Conservation (phyloP, 148 eudicot genomes). For the Fagopyrum esculentum region DNA sequence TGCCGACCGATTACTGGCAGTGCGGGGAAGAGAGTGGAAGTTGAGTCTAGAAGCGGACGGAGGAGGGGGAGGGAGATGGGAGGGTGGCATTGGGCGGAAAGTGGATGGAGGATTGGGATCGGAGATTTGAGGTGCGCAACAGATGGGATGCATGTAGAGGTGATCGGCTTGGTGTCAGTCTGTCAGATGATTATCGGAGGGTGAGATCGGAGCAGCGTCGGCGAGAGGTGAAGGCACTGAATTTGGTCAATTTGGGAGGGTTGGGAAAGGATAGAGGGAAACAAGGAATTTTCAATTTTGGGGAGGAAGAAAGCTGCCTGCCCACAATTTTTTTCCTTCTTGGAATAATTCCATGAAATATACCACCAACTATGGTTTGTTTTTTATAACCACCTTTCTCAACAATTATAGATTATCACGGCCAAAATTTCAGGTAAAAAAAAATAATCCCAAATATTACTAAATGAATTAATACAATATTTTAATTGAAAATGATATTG, state of each 20-base stretch:
- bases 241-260: not conserved
- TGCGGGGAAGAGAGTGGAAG: not conserved
- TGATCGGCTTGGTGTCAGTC: not conserved
- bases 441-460: too few species aligned
- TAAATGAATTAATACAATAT: too few species aligned
- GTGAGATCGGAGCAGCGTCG: not conserved
- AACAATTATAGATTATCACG: too few species aligned
- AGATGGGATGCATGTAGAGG: constrained; percentile 2
- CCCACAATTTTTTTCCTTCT: too few species aligned
- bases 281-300: not conserved
- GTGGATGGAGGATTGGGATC: not conserved
- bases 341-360: too few species aligned
- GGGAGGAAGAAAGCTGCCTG: not conserved
- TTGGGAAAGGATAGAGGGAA: not conserved
- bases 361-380: too few species aligned
- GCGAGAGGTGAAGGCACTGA: not conserved
- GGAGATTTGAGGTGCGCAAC: constrained; percentile 3
- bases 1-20: not conserved
- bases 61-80: not conserved
- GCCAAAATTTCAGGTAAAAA: too few species aligned
- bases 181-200: not conserved
- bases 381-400: too few species aligned
- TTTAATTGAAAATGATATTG: too few species aligned
- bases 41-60: not conserved
- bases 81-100: not conserved